These are phyloP conservation scores for Nakaseomyces glabratus DNA, from an alignment of 1,139 yeast genomes.

Conservation along the genomic window DNA sequence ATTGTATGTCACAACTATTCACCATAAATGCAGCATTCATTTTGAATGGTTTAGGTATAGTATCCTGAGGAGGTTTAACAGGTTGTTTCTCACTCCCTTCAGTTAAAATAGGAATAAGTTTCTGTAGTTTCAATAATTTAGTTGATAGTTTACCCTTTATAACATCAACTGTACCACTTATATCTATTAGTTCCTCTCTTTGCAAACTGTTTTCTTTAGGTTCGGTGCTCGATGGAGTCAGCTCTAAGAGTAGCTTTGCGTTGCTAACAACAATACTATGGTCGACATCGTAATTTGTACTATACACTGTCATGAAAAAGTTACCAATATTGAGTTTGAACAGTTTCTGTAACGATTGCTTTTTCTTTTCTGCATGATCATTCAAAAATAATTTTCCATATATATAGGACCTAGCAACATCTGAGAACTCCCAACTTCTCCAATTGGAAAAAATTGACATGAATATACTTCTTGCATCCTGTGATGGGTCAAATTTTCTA, in stretches of 20 bases:
- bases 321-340: conserved; percentile 18
- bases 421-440: conserved; percentile 83
- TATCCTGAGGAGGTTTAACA: conserved; percentile 4
- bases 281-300: conserved; percentile 20
- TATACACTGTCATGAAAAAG: conserved; percentile 22
- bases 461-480: conserved; percentile 46
- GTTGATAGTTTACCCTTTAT: conserved; percentile 24
- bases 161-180: conserved; percentile 20
- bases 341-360: conserved; percentile 20
- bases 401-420: conserved; percentile 47
- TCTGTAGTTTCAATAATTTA: conserved; percentile 16
- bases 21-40: conserved; percentile 17
- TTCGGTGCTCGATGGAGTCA: conserved; percentile 14
- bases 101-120: conserved; percentile 11
- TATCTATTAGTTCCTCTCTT: conserved; percentile 17
- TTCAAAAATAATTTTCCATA: conserved; percentile 32
- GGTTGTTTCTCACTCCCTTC: conserved; percentile 8
- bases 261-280: conserved; percentile 21
- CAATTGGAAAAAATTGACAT: conserved; percentile 58
- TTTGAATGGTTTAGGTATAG: conserved; percentile 13
- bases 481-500: conserved; percentile 36
- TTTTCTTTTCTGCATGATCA: conserved; percentile 12
- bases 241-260: conserved; percentile 16
- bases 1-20: conserved; percentile 19
- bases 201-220: conserved; percentile 8